A percentile compares a stretch with the other conserved stretches of the same genome.
These are phyloP conservation scores for Dendrobium chrysotoxum DNA, from an alignment of 106 monocot genomes.

Conservation along the genomic window DNA sequence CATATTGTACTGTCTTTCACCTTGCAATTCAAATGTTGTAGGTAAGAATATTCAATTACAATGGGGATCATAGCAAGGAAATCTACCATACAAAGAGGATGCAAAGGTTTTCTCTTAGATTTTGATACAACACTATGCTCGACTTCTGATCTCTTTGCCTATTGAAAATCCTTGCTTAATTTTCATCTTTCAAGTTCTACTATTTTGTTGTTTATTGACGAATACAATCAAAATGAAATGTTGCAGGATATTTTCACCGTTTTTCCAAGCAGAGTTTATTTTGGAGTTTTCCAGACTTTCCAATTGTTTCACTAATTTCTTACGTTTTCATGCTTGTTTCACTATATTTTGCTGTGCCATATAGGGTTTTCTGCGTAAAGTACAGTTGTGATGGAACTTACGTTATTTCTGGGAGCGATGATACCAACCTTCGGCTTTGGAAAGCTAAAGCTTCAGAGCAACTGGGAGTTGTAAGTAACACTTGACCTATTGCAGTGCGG, in stretches of 20 bases:
- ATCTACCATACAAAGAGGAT: slow-evolving; percentile 98
- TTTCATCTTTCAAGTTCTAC: background rate
- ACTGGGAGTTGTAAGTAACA: slow-evolving; percentile 77
- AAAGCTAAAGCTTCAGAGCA: slow-evolving; percentile 99
- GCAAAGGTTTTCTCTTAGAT: slow-evolving; percentile 65
- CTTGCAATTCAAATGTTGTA: slow-evolving; percentile 21
- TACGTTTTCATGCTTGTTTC: background rate
- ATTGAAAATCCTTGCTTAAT: background rate
- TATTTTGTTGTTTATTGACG: background rate
- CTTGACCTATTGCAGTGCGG: background rate
- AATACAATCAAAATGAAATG: background rate
- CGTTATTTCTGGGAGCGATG: slow-evolving; percentile 97
- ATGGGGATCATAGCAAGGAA: slow-evolving; percentile 88
- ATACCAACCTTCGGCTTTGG: slow-evolving; percentile 93
- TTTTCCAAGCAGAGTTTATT: background rate
- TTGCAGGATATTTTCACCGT: background rate
- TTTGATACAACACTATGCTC: background rate
- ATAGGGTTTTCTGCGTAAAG: slow-evolving; percentile 87
- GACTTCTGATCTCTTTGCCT: background rate
- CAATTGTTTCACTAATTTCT: background rate
- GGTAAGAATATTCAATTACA: slow-evolving; percentile 88
- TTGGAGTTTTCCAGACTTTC: background rate
- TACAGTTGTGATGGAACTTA: slow-evolving; percentile 89
- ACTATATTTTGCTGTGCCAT: slow-evolving; percentile 5
- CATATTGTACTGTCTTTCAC: background rate